These are phyloP conservation scores for Aspergillus pseudoterreus DNA, from an alignment of 2,329 filamentous ascomycete species.

Conservation along the genomic window DNA sequence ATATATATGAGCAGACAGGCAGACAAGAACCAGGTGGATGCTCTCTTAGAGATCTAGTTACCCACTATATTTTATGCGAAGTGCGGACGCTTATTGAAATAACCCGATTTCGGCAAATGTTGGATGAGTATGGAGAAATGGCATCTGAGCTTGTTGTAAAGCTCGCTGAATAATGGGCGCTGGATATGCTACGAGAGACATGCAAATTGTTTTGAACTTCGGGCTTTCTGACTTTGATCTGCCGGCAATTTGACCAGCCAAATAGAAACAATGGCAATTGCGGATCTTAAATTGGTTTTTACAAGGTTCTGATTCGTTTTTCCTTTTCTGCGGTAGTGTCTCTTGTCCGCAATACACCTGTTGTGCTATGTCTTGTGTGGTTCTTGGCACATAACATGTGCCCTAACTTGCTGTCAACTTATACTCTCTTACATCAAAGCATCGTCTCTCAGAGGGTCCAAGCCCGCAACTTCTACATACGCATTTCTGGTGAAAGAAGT, in stretches of 20 bases:
- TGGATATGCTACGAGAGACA: neutral
- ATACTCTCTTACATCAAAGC: too few species aligned
- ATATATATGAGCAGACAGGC: neutral
- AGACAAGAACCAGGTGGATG: neutral
- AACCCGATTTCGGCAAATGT: neutral
- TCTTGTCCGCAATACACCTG: neutral
- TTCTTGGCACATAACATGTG: neutral
- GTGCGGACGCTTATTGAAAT: neutral
- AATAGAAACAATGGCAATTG: neutral
- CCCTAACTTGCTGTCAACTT: neutral
- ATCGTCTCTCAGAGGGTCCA: slow-evolving; percentile 31
- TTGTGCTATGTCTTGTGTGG: neutral
- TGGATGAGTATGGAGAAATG: neutral
- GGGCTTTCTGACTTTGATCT: neutral
- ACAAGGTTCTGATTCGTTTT: neutral
- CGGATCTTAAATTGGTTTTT: neutral
- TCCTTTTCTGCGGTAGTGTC: neutral
- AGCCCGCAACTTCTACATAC: slow-evolving; percentile 50
- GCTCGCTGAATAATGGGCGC: neutral
- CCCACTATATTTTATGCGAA: neutral
- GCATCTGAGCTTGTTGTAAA: neutral
- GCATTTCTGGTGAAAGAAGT: slow-evolving; percentile 4
- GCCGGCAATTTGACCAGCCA: neutral
- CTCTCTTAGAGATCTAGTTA: neutral
- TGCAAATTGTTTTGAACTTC: neutral